Base-by-base conservation (phyloP, 2,329 filamentous ascomycete species). In the Fusarium sterilihyphosum region DNA sequence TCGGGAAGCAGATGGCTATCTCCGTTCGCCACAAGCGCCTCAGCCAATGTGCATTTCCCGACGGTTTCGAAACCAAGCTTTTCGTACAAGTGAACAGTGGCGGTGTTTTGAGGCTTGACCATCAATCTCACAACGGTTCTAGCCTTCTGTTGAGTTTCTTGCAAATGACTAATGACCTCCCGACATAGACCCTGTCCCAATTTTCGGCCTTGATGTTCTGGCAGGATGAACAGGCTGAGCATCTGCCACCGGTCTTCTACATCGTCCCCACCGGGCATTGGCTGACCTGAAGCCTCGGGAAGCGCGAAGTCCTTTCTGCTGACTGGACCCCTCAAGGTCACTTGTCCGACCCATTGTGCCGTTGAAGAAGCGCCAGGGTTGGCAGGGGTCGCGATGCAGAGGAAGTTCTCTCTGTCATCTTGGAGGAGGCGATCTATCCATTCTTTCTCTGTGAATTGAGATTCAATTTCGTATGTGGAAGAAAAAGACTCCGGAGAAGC, bases 341-440 rank as follows among this genome's bases (percentile, higher is more conserved):
- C 49, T 24, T 52, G 49, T 16, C 49, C 49, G 8, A 52, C 12
- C 49, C 49, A 52, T 11, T 52, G 31, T 1, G 22, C 22, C 17
- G 0, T 2, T 0, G 31, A 16, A 8, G 49, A 35, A 11, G 8
- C 0, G 49, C 2, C n/a, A 52, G 22, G 0, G n/a, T 11, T 3
- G 31, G 6, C 8, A 3, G 22, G 49, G 31, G 31, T 52, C 2
- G 49, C 31, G 4, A 52, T 0, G 12, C 49, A 52, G 17, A 52
- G n/a, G 1, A 52, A 52, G 22, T 52, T 52, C 17, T 52, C 49
- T 52, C 49, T 24, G 8, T 52, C 31, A 3, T 52, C 49, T 13
- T 52, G 12, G 49, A 52, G 31, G 17, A 52, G 49, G 12, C 49
- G 49, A 24, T 35, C 31, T 6, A 18, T 6, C 49, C 49, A 52